Percentiles rank a stretch among this genome's conserved stretches.
Evolutionary conservation across 2,329 filamentous ascomycete genomes (phyloP).

Genomic region (Colletotrichum chlorophyti): DNA sequence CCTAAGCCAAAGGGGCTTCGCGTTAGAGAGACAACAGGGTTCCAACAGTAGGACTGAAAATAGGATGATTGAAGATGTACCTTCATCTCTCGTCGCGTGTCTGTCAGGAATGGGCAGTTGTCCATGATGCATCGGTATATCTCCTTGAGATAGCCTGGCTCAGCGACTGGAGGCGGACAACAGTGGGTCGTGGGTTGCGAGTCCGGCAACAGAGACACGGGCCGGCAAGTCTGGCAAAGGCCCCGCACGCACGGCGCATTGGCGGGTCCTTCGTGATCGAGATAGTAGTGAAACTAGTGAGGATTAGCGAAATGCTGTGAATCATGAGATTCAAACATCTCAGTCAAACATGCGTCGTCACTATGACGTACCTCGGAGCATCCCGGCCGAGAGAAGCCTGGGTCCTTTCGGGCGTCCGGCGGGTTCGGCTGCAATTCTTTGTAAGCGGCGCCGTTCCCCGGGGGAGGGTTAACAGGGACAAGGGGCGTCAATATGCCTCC

Average conservation of each 20-base stretch:
- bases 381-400: slow-evolving; percentile 19
- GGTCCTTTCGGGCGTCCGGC: slow-evolving; percentile 10
- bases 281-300: slow-evolving; percentile 27
- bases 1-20: too few relatives aligned
- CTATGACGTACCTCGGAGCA: slow-evolving; percentile 22
- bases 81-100: slow-evolving; percentile 26
- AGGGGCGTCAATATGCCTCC: too few relatives aligned
- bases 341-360: background rate
- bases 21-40: too few relatives aligned
- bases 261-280: slow-evolving; percentile 24
- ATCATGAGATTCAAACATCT: background rate
- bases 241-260: slow-evolving; percentile 26
- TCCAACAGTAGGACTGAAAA: too few relatives aligned
- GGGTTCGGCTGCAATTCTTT: slow-evolving; percentile 9
- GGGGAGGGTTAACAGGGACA: background rate
- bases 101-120: slow-evolving; percentile 24
- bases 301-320: slow-evolving; percentile 3
- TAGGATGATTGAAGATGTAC: background rate
- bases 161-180: slow-evolving; percentile 21
- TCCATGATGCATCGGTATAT: slow-evolving; percentile 28
- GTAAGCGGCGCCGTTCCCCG: background rate
- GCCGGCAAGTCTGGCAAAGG: slow-evolving; percentile 20
- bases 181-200: slow-evolving; percentile 23
- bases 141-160: slow-evolving; percentile 24
- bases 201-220: slow-evolving; percentile 18